Percentiles rank a stretch among this genome's conserved stretches.
phyloP scores from a whole-genome alignment of 345 rosid genomes.

The Firmiana major region DNA sequence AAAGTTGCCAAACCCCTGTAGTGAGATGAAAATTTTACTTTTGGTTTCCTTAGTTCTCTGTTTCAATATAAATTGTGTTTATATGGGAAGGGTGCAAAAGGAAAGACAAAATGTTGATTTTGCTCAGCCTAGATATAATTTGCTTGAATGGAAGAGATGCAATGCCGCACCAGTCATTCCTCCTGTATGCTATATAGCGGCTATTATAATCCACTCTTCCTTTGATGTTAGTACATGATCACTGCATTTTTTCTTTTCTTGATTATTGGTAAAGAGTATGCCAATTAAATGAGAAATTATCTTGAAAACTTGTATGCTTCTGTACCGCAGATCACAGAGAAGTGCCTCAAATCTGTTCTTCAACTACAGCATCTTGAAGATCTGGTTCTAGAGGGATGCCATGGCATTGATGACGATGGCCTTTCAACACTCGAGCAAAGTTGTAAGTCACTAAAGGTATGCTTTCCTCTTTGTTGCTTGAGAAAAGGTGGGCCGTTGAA shows the following conservation, averaged over 20 bases:
- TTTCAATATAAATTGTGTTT: not conserved
- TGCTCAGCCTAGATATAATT: not conserved
- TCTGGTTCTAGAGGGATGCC: slow-evolving; percentile 45
- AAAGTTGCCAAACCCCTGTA: not conserved
- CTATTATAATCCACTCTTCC: not conserved
- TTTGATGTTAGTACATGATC: not conserved
- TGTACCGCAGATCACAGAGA: slow-evolving; percentile 37
- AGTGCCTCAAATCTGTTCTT: slow-evolving; percentile 38
- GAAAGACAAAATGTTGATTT: not conserved
- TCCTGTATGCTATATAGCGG: not conserved
- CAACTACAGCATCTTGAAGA: slow-evolving; percentile 44
- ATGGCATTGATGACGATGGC: slow-evolving; percentile 44
- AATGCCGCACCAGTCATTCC: not conserved
- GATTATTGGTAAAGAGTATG: not conserved
- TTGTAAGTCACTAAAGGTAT: slow-evolving; percentile 43
- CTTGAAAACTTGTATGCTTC: not conserved
- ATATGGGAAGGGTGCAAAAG: not conserved
- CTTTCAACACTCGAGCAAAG: slow-evolving; percentile 33
- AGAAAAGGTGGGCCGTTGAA: not conserved
- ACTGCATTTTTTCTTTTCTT: not conserved
- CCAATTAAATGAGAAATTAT: not conserved
- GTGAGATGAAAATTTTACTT: not conserved
- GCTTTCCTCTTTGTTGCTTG: not conserved
- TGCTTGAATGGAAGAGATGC: too few species aligned
- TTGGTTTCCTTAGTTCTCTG: not conserved